Percentiles rank a stretch among this genome's conserved stretches.
These are phyloP conservation scores for Piromyces finnis DNA, from an alignment of 192 early-diverging fungal species.

Conservation along the genomic window DNA sequence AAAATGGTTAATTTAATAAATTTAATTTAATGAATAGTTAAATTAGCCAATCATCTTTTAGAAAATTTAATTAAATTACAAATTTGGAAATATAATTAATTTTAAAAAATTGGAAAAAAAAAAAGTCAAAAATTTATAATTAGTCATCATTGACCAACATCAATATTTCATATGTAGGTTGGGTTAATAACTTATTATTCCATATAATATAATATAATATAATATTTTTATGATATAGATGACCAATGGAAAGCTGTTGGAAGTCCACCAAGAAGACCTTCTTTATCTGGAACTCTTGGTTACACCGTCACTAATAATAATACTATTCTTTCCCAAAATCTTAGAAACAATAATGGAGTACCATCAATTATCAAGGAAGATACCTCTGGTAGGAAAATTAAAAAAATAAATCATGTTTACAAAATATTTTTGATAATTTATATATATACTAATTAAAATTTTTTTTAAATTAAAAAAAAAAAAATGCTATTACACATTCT, in stretches of 20 bases:
- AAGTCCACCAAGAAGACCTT: neutral
- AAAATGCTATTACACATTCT: too few relatives aligned
- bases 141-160: too few relatives aligned
- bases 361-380: neutral
- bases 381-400: neutral
- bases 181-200: too few relatives aligned
- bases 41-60: neutral
- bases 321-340: neutral
- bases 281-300: neutral
- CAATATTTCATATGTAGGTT: too few relatives aligned
- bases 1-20: neutral
- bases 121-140: too few relatives aligned
- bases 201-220: too few relatives aligned
- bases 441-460: too few relatives aligned
- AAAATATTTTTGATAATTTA: too few relatives aligned
- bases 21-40: neutral
- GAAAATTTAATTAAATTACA: neutral
- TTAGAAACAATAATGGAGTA: neutral
- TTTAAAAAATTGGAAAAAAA: neutral
- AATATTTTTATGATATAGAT: neutral
- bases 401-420: too few relatives aligned
- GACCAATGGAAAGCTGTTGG: neutral
- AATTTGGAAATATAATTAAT: neutral
- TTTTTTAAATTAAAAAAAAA: too few relatives aligned
- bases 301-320: neutral